A percentile compares a stretch with the other conserved stretches of the same genome.
Evolutionary conservation across 1,284 basidiomycete genomes (phyloP).

Genomic region (Puccinia brachypodii): DNA sequence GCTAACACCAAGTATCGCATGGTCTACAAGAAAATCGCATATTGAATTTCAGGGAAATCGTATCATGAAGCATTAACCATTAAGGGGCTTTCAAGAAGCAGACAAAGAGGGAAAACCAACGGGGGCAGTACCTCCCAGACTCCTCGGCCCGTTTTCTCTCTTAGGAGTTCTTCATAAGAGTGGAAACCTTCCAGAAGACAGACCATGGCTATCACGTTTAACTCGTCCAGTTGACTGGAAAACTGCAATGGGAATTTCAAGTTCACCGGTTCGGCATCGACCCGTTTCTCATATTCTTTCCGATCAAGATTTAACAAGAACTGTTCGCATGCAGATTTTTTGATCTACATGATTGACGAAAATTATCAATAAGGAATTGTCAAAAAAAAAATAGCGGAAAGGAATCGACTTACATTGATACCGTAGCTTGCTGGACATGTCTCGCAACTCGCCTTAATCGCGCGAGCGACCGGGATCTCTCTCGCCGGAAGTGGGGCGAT

Average conservation of each 20-base stretch:
- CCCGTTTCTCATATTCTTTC: background rate
- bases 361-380: background rate
- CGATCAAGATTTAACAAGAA: slow-evolving; percentile 12
- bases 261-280: background rate
- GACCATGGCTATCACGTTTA: slow-evolving; percentile 29
- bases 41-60: background rate
- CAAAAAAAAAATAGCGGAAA: background rate
- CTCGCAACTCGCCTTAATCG: slow-evolving; percentile 19
- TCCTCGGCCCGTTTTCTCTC: slow-evolving; percentile 26
- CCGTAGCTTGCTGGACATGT: background rate
- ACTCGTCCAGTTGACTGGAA: slow-evolving; percentile 37
- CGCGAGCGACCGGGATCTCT: background rate
- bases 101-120: background rate
- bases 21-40: slow-evolving; percentile 4
- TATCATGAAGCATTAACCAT: background rate
- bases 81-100: background rate
- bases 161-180: slow-evolving; percentile 24
- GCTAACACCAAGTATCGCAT: slow-evolving; percentile 33
- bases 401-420: background rate
- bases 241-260: slow-evolving; percentile 40
- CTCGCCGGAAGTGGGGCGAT: background rate
- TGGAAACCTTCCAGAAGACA: slow-evolving; percentile 32
- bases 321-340: background rate
- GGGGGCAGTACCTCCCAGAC: slow-evolving; percentile 37
- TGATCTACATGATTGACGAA: background rate